Evolutionary conservation across 108 stramenopile species (phyloP).

Genomic region (Pseudonitzschia pungens): DNA sequence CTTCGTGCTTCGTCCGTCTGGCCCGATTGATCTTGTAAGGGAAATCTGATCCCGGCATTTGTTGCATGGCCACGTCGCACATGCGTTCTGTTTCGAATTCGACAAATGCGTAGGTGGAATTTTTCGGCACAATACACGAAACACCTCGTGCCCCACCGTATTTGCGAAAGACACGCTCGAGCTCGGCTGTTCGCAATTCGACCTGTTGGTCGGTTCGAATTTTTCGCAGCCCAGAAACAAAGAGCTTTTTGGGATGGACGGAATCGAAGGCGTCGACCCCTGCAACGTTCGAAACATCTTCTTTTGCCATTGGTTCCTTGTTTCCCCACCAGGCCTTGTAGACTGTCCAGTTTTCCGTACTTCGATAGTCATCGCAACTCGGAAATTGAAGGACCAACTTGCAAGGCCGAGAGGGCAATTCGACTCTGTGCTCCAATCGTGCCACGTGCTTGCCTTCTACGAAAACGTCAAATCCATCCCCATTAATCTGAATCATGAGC

Average conservation of each 20-base stretch:
- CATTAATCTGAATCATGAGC: conserved; percentile 75
- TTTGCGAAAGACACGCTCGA: conserved; percentile 85
- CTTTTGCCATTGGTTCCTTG: conserved; percentile 57
- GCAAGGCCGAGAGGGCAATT: conserved; percentile 42
- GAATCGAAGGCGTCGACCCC: conserved; percentile 68
- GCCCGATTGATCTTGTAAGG: conserved; percentile 75
- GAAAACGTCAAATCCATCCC: conserved; percentile 84
- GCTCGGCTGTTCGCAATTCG: conserved; percentile 76
- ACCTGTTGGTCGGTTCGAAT: conserved; percentile 66
- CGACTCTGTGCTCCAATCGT: conserved; percentile 72
- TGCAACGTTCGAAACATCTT: conserved; percentile 44
- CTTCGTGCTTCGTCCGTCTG: conserved; percentile 75
- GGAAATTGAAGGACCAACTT: conserved; percentile 75
- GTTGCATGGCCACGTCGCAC: conserved; percentile 67
- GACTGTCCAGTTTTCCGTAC: conserved; percentile 77
- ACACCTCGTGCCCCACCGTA: conserved; percentile 83
- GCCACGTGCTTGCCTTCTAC: conserved; percentile 76
- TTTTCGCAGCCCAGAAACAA: conserved; percentile 64
- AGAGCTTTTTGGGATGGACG: conserved; percentile 74
- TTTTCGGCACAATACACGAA: conserved; percentile 57
- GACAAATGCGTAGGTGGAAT: conserved; percentile 78
- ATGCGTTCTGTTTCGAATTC: conserved; percentile 69
- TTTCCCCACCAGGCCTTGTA: conserved; percentile 87
- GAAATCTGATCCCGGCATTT: conserved; percentile 42
- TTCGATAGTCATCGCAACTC: conserved; percentile 72